phyloP scores from a whole-genome alignment of 495 filamentous ascomycete species.

The Neurospora pannonica region DNA sequence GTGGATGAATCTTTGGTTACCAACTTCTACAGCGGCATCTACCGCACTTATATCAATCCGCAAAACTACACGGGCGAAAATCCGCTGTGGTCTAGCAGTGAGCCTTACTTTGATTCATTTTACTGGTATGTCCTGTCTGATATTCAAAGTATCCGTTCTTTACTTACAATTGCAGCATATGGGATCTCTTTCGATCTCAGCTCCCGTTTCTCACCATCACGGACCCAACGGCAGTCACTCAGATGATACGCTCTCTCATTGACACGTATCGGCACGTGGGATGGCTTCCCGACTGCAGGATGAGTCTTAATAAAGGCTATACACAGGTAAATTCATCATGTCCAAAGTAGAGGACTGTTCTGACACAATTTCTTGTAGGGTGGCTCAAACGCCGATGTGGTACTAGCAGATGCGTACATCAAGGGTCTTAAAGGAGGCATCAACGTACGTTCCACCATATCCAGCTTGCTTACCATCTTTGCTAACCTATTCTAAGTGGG shows the following conservation, averaged over 20 bases:
- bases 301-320: conserved; percentile 56
- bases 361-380: conserved; percentile 28
- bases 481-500: conserved; percentile 38
- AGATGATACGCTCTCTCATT: conserved; percentile 60
- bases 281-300: conserved; percentile 58
- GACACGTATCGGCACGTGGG: conserved; percentile 65
- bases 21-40: conserved; percentile 63
- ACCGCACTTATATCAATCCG: conserved; percentile 62
- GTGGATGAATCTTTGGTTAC: conserved; percentile 45
- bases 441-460: conserved; percentile 34
- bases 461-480: neutral
- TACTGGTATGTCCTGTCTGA: conserved; percentile 45
- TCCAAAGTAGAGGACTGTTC: neutral
- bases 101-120: conserved; percentile 76
- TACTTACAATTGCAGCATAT: conserved; percentile 28
- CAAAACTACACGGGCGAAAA: conserved; percentile 78
- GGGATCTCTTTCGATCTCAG: conserved; percentile 66
- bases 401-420: conserved; percentile 60
- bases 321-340: conserved; percentile 40
- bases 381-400: conserved; percentile 70
- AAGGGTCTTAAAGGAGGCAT: conserved; percentile 55
- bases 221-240: conserved; percentile 53
- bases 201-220: conserved; percentile 61
- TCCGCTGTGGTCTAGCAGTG: conserved; percentile 57
- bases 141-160: neutral